Evolutionary conservation across 768 basidiomycete species (phyloP).

Genomic region (Trametes cubensis): DNA sequence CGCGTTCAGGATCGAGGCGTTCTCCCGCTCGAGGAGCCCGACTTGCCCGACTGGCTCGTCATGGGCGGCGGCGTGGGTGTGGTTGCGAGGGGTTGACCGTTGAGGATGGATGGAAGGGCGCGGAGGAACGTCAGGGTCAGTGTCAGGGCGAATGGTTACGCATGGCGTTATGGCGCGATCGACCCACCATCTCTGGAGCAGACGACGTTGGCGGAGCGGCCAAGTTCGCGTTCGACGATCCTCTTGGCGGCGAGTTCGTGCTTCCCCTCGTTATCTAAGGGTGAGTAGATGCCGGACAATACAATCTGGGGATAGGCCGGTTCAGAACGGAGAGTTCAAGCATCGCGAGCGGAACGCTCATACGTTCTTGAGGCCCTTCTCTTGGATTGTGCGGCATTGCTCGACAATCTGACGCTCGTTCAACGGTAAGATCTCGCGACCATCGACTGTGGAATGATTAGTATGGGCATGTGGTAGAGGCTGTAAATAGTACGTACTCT

Average conservation of each 20-base stretch:
- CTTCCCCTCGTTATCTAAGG: conserved; percentile 45
- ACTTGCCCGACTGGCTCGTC: conserved; percentile 50
- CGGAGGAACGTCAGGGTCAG: neutral
- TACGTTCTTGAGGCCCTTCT: conserved; percentile 30
- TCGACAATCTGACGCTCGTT: conserved; percentile 47
- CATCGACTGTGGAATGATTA: conserved; percentile 48
- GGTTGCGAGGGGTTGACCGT: neutral
- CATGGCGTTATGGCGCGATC: neutral
- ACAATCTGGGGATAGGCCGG: conserved; percentile 36
- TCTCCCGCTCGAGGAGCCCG: conserved; percentile 65
- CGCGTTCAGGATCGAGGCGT: conserved; percentile 69
- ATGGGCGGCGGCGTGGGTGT: neutral
- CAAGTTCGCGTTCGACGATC: conserved; percentile 49
- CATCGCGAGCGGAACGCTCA: neutral
- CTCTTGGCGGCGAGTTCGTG: conserved; percentile 52
- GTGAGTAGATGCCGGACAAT: conserved; percentile 51
- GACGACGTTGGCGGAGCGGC: conserved; percentile 31
- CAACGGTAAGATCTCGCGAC: conserved; percentile 46
- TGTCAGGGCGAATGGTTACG: too few species aligned
- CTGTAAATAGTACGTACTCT: conserved; percentile 34
- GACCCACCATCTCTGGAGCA: conserved; percentile 32
- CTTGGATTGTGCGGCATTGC: conserved; percentile 45
- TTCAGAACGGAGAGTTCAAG: neutral
- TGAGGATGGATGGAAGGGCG: too few species aligned
- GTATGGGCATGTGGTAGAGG: conserved; percentile 33